Evolutionary conservation across 1,284 basidiomycete species (phyloP), one percentile per base, ranked within the genome.

Genomic region (Boletus holoroseus): DNA sequence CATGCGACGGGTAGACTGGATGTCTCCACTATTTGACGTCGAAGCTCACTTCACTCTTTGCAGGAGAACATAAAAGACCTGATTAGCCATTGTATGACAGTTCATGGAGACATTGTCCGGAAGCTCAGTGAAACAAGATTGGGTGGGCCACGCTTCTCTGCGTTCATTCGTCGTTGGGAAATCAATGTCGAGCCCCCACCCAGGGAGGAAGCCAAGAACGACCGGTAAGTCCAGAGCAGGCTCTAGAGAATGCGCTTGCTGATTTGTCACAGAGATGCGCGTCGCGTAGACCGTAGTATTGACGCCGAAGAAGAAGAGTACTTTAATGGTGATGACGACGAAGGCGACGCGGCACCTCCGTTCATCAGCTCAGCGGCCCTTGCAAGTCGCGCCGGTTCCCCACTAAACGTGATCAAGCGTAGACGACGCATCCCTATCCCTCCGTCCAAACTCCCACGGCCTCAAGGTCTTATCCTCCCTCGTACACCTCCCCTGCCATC

Each of bases 31-130:
- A 44, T 41, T 15, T 40, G 39, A 41, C 36, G 50, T 49, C 30
- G 42, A 45, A 27, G 38, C 51, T 49, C 41, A 57, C 42, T 31
- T 37, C 35, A 22, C 32, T 7, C 13, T 37, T 12, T 44, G 38
- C 57, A 94, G 91, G 91, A 94, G 58, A 94, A 94, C 64, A 74
- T 91, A 63, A 94, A 88, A 69, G 82, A 88, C 2, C 70, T 94
- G 55, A 89, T 97, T 64, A 76, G 81, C 56, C 82, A 91, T 63
- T 83, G 94, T 60, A 91, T 96, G 83, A 84, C 84, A 15, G 78
- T 77, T 54, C 82, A 94, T 60, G 83, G 83, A 52, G 73, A 76
- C 0, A 74, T 78, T 38, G 74, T 98, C 51, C 78, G 81, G 36
- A 73, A 73, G 46, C 76, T 98, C 15, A 78, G 86, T 0, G 73